Base-by-base conservation (phyloP, 495 filamentous ascomycete genomes). In the Aspergillus taichungensis region DNA sequence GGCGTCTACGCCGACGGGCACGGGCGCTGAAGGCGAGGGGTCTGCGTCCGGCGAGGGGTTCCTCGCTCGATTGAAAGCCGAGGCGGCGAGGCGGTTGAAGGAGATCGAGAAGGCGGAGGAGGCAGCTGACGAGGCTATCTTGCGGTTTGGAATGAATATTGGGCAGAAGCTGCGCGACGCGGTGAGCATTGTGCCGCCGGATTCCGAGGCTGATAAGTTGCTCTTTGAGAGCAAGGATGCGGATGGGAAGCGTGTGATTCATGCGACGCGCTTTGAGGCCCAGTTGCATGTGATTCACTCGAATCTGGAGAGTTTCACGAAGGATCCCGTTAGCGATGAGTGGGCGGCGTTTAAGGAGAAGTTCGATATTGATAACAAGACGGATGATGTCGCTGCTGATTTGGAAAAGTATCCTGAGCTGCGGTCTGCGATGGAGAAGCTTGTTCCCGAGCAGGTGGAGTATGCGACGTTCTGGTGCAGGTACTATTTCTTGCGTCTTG, bases 261-360 rank as follows among this genome's bases (percentile, higher is more conserved):
- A 96, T 63, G 85, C 85, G 5, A 96, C 89, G 39, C 80, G 92
- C 37, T 89, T 96, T 59, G 92, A 99, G 52, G 92, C 92, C 3
- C 92, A 96, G 59, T 72, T 99, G 34, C 92, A 99, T 56, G 85
- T 94, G 9, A 85, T 99, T 38, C 92, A 99, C 66, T 87, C 85
- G 14, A 85, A 79, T 28, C 55, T 82, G 34, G 87, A 92, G 43
- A 87, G 85, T 52, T 96, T 99, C 67, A 76, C 74, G 45, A 84
- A 84, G 57, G 88, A 96, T 54, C 87, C 88, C 0, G 73, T 71
- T 18, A 84, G 81, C 32, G 69, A 78, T 30, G 79, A 92, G 59
- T 96, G 82, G 71, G 76, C 78, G 27, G 63, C 68, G 13, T 97
- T 89, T 80, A 75, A 75, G 43, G 74, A 82, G 49, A 73, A 72